These are phyloP conservation scores for Geoglossum cookeanum DNA, from an alignment of 2,329 filamentous ascomycete genomes.

Conservation along the genomic window DNA sequence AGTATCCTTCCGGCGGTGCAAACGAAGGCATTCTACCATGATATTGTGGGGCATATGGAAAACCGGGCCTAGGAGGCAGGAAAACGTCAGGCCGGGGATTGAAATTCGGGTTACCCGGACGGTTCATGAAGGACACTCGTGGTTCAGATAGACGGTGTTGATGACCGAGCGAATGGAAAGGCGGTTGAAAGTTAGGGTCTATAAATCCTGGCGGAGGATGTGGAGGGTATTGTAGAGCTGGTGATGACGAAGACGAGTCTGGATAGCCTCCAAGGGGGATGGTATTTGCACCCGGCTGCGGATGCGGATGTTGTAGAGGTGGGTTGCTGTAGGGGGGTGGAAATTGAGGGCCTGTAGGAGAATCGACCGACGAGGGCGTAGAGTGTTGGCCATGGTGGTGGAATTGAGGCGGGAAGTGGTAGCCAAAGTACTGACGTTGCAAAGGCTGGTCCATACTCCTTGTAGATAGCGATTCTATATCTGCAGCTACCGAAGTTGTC, in stretches of 20 bases:
- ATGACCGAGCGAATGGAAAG: conserved; percentile 9
- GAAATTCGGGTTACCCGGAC: conserved; percentile 8
- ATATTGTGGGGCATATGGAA: neutral
- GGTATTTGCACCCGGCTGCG: conserved; percentile 14
- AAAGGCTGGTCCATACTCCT: neutral
- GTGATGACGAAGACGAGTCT: conserved; percentile 21
- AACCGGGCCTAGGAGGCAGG: neutral
- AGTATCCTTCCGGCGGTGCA: neutral
- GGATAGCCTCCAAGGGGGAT: conserved; percentile 22
- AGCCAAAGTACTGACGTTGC: conserved; percentile 1
- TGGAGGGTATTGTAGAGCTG: conserved; percentile 13
- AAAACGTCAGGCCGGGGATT: neutral
- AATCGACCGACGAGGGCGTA: conserved; percentile 12
- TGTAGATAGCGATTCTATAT: neutral
- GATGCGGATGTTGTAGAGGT: conserved; percentile 10
- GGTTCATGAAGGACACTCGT: conserved; percentile 13
- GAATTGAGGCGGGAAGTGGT: conserved; percentile 19
- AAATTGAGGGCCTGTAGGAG: conserved; percentile 8
- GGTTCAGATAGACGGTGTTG: conserved; percentile 19
- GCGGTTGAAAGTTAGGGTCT: conserved; percentile 10
- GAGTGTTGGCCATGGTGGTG: conserved; percentile 16
- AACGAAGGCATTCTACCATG: neutral
- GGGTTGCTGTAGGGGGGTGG: conserved; percentile 7
- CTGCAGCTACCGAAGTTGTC: neutral
- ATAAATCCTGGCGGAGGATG: conserved; percentile 16